Base-by-base conservation (phyloP, 2,329 filamentous ascomycete species). In the Aureobasidium musti region DNA sequence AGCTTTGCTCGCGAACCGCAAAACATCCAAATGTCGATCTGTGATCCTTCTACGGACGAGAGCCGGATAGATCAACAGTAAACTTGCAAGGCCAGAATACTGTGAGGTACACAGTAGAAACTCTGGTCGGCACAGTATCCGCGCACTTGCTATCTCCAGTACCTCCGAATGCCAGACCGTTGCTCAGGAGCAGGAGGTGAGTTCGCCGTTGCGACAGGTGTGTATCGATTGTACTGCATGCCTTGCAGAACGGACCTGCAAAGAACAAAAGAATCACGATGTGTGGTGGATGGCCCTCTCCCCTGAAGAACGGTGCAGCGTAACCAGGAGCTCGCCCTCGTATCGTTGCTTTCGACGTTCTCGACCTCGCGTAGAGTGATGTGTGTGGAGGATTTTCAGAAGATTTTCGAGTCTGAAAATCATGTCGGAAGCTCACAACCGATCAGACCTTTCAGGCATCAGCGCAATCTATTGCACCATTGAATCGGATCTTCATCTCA, bases 111-210 rank as follows among this genome's bases (percentile, higher is more conserved):
- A 19, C 35, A 11, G 28, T 8, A 49, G 43, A 47, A 3, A 49
- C 23, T 49, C n/a, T 47, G 14, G 10, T 6, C 49, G 49, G 49
- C 49, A 30, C 45, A 28, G 33, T 17, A 63, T 39, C 30, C 45
- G 43, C 59, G 35, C 59, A 26, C 5, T 52, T 30, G 17, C 59
- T 41, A 63, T 52, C 37, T 28, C 14, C 54, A 43, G n/a, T 14
- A 50, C 8, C 5, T 13, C 21, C 13, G 14, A 13, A 39, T 26
- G 30, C 59, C 19, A 30, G 41, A 54, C 61, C 61, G 61, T 64
- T 64, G 23, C 35, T 54, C 49, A 64, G 61, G 61, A 64, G 61
- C 61, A 64, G 61, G 61, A 64, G 61, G 35, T 64, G 61, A 64
- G 47, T 64, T 64, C 39, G 30, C 47, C 61, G 61, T 54, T 64